These are phyloP conservation scores for Solanum sejunctum DNA, from an alignment of 257 asterid species.

Conservation along the genomic window DNA sequence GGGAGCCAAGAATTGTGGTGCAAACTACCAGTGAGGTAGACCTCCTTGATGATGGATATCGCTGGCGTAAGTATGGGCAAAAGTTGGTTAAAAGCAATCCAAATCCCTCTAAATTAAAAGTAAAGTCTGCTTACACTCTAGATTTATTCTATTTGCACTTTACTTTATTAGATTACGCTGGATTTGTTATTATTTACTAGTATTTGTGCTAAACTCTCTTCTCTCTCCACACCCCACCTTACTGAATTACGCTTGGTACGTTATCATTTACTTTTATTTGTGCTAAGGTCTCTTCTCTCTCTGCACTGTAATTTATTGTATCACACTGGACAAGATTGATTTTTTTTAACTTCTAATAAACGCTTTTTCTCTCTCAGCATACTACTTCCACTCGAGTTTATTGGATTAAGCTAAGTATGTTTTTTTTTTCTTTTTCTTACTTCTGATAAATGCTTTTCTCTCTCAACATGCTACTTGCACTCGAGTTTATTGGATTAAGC, in stretches of 20 bases:
- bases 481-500: background rate
- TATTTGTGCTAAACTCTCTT: background rate
- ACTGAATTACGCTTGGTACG: too few species aligned
- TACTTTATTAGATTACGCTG: background rate
- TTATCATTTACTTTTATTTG: background rate
- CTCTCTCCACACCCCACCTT: too few species aligned
- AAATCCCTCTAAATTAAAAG: constrained; percentile 23
- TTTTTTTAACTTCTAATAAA: too few species aligned
- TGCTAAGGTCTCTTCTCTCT: background rate
- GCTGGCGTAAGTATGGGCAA: constrained; percentile 96
- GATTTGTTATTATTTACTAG: background rate
- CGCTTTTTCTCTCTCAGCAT: background rate
- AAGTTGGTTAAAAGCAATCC: constrained; percentile 93
- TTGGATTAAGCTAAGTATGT: background rate
- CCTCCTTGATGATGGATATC: constrained; percentile 79
- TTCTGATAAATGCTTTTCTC: background rate
- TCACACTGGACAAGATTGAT: background rate
- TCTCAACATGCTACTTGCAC: background rate
- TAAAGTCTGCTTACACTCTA: too few species aligned
- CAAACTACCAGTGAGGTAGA: constrained; percentile 86
- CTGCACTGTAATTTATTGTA: too few species aligned
- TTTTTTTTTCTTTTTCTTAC: background rate
- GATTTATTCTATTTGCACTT: background rate
- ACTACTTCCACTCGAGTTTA: background rate
- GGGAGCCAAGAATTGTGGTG: constrained; percentile 82